phyloP scores from a whole-genome alignment of 495 filamentous ascomycete genomes.

The Penicillium bovifimosum region DNA sequence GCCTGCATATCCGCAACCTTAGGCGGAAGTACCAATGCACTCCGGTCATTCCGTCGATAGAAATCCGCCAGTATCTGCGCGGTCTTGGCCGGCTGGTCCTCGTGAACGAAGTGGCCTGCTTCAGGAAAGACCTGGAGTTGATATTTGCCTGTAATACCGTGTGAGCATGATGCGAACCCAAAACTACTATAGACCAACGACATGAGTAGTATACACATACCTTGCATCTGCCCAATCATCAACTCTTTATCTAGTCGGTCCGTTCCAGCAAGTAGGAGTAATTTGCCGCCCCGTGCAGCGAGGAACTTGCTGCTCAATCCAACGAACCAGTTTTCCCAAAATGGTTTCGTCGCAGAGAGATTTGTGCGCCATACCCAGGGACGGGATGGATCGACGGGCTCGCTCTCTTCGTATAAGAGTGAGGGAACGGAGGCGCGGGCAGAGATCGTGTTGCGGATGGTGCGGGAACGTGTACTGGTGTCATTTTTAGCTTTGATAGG shows the following conservation, averaged over 20 bases:
- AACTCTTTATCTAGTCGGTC: constrained; percentile 91
- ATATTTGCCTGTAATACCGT: constrained; percentile 66
- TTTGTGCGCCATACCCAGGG: constrained; percentile 84
- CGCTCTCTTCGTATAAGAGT: constrained; percentile 51
- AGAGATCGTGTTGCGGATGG: constrained; percentile 73
- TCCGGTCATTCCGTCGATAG: constrained; percentile 81
- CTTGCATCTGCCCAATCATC: constrained; percentile 98
- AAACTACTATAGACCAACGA: neutral
- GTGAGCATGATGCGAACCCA: neutral
- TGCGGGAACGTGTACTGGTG: constrained; percentile 68
- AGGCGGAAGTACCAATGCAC: constrained; percentile 76
- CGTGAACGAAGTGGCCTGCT: constrained; percentile 93
- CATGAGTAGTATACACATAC: constrained; percentile 36
- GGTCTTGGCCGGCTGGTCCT: constrained; percentile 86
- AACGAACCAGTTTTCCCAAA: constrained; percentile 92
- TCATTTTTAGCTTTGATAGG: neutral
- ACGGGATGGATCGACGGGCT: constrained; percentile 29
- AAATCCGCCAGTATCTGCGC: constrained; percentile 84
- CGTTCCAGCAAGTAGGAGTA: constrained; percentile 87
- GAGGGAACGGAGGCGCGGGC: constrained; percentile 85
- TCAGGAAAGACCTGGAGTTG: constrained; percentile 92
- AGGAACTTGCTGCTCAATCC: constrained; percentile 89
- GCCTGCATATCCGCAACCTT: constrained; percentile 69
- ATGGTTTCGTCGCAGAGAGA: constrained; percentile 75
- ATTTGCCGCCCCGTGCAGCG: constrained; percentile 74